Percentiles rank a stretch among this genome's conserved stretches.
phyloP scores from a whole-genome alignment of 2,329 filamentous ascomycete species.

The Zymoseptoria passerinii region DNA sequence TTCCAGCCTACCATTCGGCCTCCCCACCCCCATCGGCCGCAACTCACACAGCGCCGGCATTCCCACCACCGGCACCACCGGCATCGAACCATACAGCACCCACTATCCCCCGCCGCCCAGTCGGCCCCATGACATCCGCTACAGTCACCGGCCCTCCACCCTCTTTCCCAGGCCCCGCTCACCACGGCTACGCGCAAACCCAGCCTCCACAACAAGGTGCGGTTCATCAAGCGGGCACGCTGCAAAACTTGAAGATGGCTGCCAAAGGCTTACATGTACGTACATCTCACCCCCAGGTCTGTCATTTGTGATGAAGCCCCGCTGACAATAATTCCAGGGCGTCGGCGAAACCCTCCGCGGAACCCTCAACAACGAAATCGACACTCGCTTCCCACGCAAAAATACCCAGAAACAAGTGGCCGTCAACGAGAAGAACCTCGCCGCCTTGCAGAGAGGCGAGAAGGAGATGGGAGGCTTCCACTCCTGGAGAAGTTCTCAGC shows the following conservation, averaged over 20 bases:
- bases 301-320: background rate
- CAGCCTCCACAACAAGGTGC: slow-evolving; percentile 1
- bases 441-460: slow-evolving; percentile 19
- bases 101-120: background rate
- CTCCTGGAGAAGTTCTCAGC: background rate
- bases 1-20: too few species aligned
- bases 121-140: background rate
- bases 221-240: slow-evolving; percentile 4
- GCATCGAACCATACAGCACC: too few species aligned
- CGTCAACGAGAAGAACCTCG: slow-evolving; percentile 23
- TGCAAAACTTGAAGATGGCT: slow-evolving; percentile 24
- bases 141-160: background rate
- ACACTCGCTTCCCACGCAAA: slow-evolving; percentile 21
- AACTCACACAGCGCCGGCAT: background rate
- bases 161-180: background rate
- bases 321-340: slow-evolving; percentile 17
- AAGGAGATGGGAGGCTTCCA: slow-evolving; percentile 19
- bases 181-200: background rate
- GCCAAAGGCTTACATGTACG: slow-evolving; percentile 27
- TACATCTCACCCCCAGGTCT: background rate
- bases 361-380: slow-evolving; percentile 27
- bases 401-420: slow-evolving; percentile 23
- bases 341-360: slow-evolving; percentile 28
- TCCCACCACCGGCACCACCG: background rate
- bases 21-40: too few species aligned